Base-by-base conservation (phyloP, 2,329 filamentous ascomycete genomes). In the Drechslera avenae region DNA sequence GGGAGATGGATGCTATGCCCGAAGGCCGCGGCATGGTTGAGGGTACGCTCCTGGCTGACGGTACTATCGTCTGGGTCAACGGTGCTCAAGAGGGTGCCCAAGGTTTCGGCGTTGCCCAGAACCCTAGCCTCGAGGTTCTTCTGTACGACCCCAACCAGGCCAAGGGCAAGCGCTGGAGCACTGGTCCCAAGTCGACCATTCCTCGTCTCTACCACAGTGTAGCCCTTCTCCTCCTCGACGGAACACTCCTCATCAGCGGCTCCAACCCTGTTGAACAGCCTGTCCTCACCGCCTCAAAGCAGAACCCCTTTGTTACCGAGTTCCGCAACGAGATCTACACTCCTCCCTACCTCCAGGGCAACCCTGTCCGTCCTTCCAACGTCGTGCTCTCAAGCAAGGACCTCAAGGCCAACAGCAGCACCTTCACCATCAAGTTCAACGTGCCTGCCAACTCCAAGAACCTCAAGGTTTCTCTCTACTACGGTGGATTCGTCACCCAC, bases 311-410 rank as follows among this genome's bases (percentile, higher is more conserved):
- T 64, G 74, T 79, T 14, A 86, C 83, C 1, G 83, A 86, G 54
- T 86, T 84, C 73, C 79, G 83, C 30, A 81, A 85, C 35, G 84
- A 86, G 65, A 81, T 79, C 46, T 86, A 83, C 64, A 82, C 81
- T 21, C 84, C 84, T 33, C 82, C 83, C 3, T 86, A 86, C 60
- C 77, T 86, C 14, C 73, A 76, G 39, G 82, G 81, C 12, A 76
- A 74, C 33, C 81, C 81, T 40, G 76, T 75, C 2, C 76, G 83
- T 39, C 82, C 84, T 3, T 77, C 73, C 3, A 71, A 77, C 39
- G 73, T 85, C 42, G 52, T 58, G 3, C 67, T 85, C 13, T 78
- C 77, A 7, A 72, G 65, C 31, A 78, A 73, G 43, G 66, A 68
- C 4, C 68, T 85, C 19, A 68, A 67, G 37, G 62, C 76, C 2